These are phyloP conservation scores for Pyrenophora tritici-repentis DNA, from an alignment of 2,329 filamentous ascomycete genomes.

Conservation along the genomic window DNA sequence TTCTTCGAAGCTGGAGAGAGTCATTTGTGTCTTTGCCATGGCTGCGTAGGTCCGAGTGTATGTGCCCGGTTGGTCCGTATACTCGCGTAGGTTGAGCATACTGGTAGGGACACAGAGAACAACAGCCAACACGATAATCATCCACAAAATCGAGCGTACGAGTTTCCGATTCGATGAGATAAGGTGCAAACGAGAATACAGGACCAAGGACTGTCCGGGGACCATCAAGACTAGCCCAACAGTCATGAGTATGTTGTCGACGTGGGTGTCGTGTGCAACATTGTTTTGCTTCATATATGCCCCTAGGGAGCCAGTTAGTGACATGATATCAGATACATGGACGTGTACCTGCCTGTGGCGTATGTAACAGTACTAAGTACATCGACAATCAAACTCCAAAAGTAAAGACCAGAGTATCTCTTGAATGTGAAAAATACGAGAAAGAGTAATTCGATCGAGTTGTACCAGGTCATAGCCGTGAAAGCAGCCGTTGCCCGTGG, in stretches of 20 bases:
- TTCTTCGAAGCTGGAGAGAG: constrained; percentile 47
- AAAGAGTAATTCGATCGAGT: constrained; percentile 24
- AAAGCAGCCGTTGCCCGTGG: constrained; percentile 16
- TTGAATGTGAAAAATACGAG: constrained; percentile 23
- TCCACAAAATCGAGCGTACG: constrained; percentile 51
- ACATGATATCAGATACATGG: no score
- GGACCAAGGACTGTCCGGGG: constrained; percentile 62
- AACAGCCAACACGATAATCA: constrained; percentile 54
- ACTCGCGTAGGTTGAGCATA: constrained; percentile 36
- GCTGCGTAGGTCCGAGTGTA: constrained; percentile 20
- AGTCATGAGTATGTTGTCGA: constrained; percentile 44
- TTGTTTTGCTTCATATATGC: constrained; percentile 8
- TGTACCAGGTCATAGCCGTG: constrained; percentile 24
- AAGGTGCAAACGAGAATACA: constrained; percentile 58
- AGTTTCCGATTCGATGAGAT: constrained; percentile 7
- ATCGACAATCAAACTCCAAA: constrained; percentile 17
- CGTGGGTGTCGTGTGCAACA: constrained; percentile 15
- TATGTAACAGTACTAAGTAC: constrained; percentile 15
- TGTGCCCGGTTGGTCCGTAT: constrained; percentile 9
- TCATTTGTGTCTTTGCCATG: constrained; percentile 49
- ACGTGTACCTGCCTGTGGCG: constrained; percentile 4
- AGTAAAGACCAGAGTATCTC: constrained; percentile 21
- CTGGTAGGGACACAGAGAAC: constrained; percentile 56
- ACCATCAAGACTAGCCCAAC: constrained; percentile 63
- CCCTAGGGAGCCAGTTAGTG: constrained; percentile 4